Base-by-base conservation (phyloP, 495 filamentous ascomycete genomes). In the Endocarpon pusillum region DNA sequence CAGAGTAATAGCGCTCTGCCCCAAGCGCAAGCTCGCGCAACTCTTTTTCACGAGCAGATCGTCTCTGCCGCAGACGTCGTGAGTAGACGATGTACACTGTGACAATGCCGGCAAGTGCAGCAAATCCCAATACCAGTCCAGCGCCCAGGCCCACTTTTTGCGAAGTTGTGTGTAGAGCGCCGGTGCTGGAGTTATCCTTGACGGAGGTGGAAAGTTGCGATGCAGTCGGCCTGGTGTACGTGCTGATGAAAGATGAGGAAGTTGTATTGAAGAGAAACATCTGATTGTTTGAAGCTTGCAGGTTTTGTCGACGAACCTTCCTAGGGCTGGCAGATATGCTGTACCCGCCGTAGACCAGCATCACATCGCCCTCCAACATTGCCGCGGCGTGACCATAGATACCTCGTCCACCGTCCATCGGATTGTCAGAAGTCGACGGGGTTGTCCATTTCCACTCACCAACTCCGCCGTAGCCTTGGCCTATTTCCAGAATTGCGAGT, bases 301-400 rank as follows among this genome's bases (percentile, higher is more conserved):
- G 38, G 47, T 51, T 44, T 54, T 42, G 41, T 44, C 39, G 37
- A 46, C 37, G 38, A 43, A 41, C 52, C 54, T 52, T 58, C 67
- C 3, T 53, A 3, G 49, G 51, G n/a, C 56, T 46, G 17, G 40
- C 43, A 3, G 67, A 55, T 36, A 93, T 91, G 7, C 46, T 58
- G 40, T 80, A 84, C 1, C 87, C 87, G 11, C 87, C 87, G 28
- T 75, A 66, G 19, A 92, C 58, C 78, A 94, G 81, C 80, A 96
- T 82, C 0, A 93, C 67, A 40, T 76, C 79, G 2, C 85, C 87
- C 14, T 81, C 76, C 11, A 96, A 66, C 63, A 94, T 69, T 3
- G 62, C 67, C 3, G 82, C 81, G 2, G 78, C 87, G 51, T 96
- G 87, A 3, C 87, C 87, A 47, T 80, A 91, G 3, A 91, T 57